Evolutionary conservation across 2,329 filamentous ascomycete genomes (phyloP).

Genomic region (Colletotrichum musae): DNA sequence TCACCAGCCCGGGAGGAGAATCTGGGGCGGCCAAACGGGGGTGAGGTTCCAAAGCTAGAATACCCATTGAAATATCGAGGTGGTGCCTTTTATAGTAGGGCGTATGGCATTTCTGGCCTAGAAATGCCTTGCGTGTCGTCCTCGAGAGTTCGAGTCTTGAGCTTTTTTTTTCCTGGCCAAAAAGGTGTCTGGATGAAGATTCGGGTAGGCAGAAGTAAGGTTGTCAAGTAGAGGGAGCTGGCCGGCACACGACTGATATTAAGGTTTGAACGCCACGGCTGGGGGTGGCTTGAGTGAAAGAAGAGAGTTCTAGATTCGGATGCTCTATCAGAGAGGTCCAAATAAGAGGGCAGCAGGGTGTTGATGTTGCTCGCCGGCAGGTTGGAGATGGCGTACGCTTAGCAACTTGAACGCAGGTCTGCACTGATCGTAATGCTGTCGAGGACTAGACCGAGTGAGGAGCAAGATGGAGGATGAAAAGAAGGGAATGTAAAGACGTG

Average conservation of each 20-base stretch:
- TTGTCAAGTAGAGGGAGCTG: conserved; percentile 7
- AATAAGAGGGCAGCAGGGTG: background rate
- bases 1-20: conserved; percentile 69
- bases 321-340: conserved; percentile 14
- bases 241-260: conserved; percentile 27
- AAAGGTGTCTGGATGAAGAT: conserved; percentile 3
- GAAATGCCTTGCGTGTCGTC: background rate
- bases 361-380: conserved; percentile 11
- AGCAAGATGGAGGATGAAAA: conserved; percentile 7
- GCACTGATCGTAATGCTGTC: conserved; percentile 1
- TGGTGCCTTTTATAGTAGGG: conserved; percentile 19
- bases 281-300: conserved; percentile 25
- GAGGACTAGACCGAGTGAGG: background rate
- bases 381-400: conserved; percentile 7
- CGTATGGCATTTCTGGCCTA: conserved; percentile 27
- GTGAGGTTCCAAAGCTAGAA: conserved; percentile 65
- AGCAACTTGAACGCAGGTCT: background rate
- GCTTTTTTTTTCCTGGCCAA: background rate
- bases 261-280: conserved; percentile 30
- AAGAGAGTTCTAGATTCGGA: conserved; percentile 4
- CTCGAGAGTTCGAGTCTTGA: conserved; percentile 1
- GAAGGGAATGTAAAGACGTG: conserved; percentile 12
- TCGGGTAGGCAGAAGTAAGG: background rate
- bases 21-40: conserved; percentile 66
- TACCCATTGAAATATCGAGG: conserved; percentile 66